Conservation (phyloP, 2,329 filamentous ascomycete species). For the Aureobasidium sp. region DNA sequence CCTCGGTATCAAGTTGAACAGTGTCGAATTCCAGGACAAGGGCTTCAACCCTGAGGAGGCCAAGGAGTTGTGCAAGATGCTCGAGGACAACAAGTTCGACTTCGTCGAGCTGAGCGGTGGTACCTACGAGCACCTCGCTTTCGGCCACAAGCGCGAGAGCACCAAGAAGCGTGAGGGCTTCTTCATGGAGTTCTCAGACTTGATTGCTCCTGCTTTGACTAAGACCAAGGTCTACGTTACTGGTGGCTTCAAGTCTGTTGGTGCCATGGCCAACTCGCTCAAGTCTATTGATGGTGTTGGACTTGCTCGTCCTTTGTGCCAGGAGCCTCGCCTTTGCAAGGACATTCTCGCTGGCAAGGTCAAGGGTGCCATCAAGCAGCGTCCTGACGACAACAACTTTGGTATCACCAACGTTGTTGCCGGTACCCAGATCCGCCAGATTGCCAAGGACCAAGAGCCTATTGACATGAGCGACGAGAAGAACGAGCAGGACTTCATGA, state of each 20-base stretch:
- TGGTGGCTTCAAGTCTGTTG: constrained; percentile 47
- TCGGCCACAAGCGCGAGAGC: constrained; percentile 44
- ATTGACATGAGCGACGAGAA: constrained; percentile 43
- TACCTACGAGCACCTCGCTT: constrained; percentile 48
- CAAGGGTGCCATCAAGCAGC: constrained; percentile 39
- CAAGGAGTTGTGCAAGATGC: constrained; percentile 36
- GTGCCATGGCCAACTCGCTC: constrained; percentile 52
- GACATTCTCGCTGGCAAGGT: constrained; percentile 40
- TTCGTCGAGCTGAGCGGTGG: constrained; percentile 54
- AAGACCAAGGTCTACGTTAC: constrained; percentile 53
- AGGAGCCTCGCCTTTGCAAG: constrained; percentile 41
- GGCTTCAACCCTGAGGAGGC: constrained; percentile 46
- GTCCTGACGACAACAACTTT: constrained; percentile 45
- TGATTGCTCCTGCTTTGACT: constrained; percentile 38
- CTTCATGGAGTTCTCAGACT: constrained; percentile 52
- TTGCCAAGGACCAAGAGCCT: constrained; percentile 45
- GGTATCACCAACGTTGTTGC: constrained; percentile 38
- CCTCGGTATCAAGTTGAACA: constrained; percentile 51
- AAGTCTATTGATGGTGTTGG: constrained; percentile 52
- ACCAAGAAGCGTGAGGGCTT: constrained; percentile 49
- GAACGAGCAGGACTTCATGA: constrained; percentile 40
- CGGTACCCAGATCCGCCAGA: constrained; percentile 44
- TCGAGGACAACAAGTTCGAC: constrained; percentile 45
- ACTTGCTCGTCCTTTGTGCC: constrained; percentile 44
- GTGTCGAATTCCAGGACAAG: constrained; percentile 46